Evolutionary conservation across 345 rosid genomes (phyloP), one percentile per base, ranked within the genome.

Genomic region (Camelina neglecta): DNA sequence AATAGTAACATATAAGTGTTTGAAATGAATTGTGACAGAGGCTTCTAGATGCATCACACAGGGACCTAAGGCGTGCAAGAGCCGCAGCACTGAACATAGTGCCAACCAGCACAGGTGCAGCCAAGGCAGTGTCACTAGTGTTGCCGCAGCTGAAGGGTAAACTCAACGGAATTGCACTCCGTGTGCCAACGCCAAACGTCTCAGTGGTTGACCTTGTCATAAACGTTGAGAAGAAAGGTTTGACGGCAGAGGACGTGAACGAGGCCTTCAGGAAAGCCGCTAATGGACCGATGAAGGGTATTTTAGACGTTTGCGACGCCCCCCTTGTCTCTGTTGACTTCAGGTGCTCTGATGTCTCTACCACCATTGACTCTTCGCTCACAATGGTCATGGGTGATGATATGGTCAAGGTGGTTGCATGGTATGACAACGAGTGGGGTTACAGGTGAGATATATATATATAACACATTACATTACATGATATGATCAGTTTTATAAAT

Each of bases 341-440:
- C 84, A 75, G 95, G 69, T 94, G 98, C 84, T 82, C 89, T 33
- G 93, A 94, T 80, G 97, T 94, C 68, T 94, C 98, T 24, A 80
- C 96, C 33, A 90, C 96, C 79, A 90, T 94, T 45, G 98, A 92
- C 79, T 89, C 98, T 61, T 94, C 98, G 7, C 72, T 94, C 71
- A 92, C 96, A 12, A 92, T 94, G 97, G 97, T 92, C 74, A 94
- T 94, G 98, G 98, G 96, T 61, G 97, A 94, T 31, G 98, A 92
- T 74, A 92, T 94, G 97, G 87, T 94, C 21, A 94, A 94, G 89
- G 98, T 94, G 11, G 96, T 94, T 0, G 98, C 97, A 18, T 94
- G 98, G 98, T 92, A 94, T 70, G 98, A 94, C 89, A 94, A 94
- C 33, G 96, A 94, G 80, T 92, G 98, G 98, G 96, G 98, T 15